These are phyloP conservation scores for Calonectria ilicicola DNA, from an alignment of 2,329 filamentous ascomycete genomes.

Conservation along the genomic window DNA sequence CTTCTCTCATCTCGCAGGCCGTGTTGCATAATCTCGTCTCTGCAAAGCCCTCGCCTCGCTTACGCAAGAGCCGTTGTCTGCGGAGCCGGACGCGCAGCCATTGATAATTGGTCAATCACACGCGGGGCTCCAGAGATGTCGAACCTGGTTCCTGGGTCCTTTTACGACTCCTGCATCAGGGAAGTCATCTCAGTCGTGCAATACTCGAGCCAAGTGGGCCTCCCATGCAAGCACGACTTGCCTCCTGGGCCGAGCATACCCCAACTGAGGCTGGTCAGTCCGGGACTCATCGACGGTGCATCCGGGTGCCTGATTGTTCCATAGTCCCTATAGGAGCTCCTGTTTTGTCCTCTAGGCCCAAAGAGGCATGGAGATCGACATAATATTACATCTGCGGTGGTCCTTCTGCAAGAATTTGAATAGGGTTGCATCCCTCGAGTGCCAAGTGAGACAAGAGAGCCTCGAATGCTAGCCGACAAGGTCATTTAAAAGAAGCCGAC, in stretches of 20 bases:
- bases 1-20: not conserved
- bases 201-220: not conserved
- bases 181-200: not conserved
- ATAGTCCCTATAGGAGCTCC: not conserved
- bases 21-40: not conserved
- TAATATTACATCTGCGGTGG: not conserved
- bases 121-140: not conserved
- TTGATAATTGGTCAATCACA: not conserved
- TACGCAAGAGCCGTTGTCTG: not conserved
- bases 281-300: not conserved
- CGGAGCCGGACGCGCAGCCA: not conserved
- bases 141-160: not conserved
- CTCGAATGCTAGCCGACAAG: not conserved
- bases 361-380: not conserved
- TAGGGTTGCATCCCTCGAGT: not conserved
- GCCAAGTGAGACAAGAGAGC: not conserved
- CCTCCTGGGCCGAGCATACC: not conserved
- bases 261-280: not conserved
- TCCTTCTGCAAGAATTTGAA: not conserved
- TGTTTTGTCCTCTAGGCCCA: not conserved
- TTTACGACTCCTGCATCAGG: not conserved
- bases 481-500: not conserved
- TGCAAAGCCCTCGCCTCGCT: not conserved
- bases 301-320: not conserved
- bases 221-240: not conserved